These are phyloP conservation scores for Heterococcus sp. DNA, from an alignment of 108 stramenopile species.

Conservation along the genomic window DNA sequence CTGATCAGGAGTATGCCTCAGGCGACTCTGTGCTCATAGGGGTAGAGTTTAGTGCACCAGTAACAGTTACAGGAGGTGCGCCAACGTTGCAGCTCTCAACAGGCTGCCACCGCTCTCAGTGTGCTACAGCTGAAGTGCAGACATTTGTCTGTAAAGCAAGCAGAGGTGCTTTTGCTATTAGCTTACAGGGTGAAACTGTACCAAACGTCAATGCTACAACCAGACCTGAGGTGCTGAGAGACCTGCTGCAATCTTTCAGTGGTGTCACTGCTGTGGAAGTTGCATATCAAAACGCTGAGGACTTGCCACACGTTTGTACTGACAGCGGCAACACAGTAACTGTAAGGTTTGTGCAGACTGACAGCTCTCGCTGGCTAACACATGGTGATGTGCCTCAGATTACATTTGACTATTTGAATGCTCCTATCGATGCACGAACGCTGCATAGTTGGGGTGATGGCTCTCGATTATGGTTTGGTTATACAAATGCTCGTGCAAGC, in stretches of 20 bases:
- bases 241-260: background rate
- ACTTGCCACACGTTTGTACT: background rate
- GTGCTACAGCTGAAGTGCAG: background rate
- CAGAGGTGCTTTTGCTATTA: background rate
- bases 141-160: background rate
- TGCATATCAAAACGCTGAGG: background rate
- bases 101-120: background rate
- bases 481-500: too few species aligned
- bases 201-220: background rate
- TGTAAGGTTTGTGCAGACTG: background rate
- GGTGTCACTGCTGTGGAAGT: background rate
- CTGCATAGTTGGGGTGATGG: constrained; percentile 24
- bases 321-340: background rate
- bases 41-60: background rate
- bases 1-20: background rate
- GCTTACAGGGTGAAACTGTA: background rate
- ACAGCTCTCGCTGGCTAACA: background rate
- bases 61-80: background rate
- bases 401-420: constrained; percentile 36
- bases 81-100: background rate
- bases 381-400: constrained; percentile 31
- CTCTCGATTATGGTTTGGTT: constrained; percentile 28
- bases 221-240: background rate
- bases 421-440: constrained; percentile 24
- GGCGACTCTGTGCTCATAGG: background rate